These are phyloP conservation scores for Blastobotrys persicus DNA, from an alignment of 1,139 yeast species.

Conservation along the genomic window DNA sequence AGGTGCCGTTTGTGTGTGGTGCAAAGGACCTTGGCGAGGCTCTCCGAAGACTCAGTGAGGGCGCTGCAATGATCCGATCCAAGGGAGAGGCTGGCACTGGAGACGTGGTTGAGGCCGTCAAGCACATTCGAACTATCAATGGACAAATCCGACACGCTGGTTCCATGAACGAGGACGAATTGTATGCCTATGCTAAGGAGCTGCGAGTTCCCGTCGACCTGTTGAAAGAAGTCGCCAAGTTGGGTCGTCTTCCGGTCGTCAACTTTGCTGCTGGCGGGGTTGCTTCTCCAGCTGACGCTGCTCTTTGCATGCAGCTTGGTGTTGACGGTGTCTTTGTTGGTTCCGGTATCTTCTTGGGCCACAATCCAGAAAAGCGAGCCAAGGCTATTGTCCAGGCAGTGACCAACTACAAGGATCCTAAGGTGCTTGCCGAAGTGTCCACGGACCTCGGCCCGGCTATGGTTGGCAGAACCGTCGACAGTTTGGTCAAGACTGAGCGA, in stretches of 20 bases:
- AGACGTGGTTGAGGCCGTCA: slow-evolving; percentile 82
- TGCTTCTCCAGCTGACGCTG: slow-evolving; percentile 89
- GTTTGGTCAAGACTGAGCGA: slow-evolving; percentile 49
- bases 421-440: slow-evolving; percentile 63
- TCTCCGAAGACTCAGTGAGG: slow-evolving; percentile 74
- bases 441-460: slow-evolving; percentile 75
- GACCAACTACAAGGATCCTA: slow-evolving; percentile 67
- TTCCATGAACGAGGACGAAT: slow-evolving; percentile 45
- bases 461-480: slow-evolving; percentile 63
- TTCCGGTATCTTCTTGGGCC: slow-evolving; percentile 80
- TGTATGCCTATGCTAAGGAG: slow-evolving; percentile 53
- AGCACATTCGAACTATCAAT: slow-evolving; percentile 43
- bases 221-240: slow-evolving; percentile 46
- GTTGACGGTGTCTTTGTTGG: slow-evolving; percentile 91
- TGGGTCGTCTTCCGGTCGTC: slow-evolving; percentile 75
- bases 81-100: slow-evolving; percentile 93
- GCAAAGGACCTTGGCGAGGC: slow-evolving; percentile 85
- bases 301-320: slow-evolving; percentile 86
- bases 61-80: slow-evolving; percentile 86
- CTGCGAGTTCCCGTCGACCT: slow-evolving; percentile 59
- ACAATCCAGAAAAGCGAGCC: slow-evolving; percentile 73
- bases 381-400: slow-evolving; percentile 80
- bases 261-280: slow-evolving; percentile 92
- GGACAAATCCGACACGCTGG: slow-evolving; percentile 46
- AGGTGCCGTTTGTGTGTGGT: slow-evolving; percentile 84